Percentiles rank a stretch among this genome's conserved stretches.
Conservation (phyloP, 768 basidiomycete genomes). For the Lactarius indigo region DNA sequence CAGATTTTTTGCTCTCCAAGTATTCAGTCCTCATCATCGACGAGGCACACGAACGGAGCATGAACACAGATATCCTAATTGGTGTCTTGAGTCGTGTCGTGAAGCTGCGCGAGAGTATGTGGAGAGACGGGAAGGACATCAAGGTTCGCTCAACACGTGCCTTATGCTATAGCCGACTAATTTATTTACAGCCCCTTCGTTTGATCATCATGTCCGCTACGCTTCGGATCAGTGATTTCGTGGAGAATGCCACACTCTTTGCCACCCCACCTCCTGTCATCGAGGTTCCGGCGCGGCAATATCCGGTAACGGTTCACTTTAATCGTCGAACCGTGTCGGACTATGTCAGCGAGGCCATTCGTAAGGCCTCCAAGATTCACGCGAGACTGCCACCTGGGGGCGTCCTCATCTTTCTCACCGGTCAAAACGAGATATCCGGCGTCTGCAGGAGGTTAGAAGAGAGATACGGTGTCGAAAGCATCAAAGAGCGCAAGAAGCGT, state of each 20-base stretch:
- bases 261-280: constrained; percentile 84
- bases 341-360: constrained; percentile 87
- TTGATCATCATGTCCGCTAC: constrained; percentile 99
- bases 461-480: constrained; percentile 64
- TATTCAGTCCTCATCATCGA: constrained; percentile 97
- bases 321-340: constrained; percentile 80
- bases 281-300: constrained; percentile 83
- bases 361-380: constrained; percentile 90
- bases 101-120: constrained; percentile 83
- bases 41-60: constrained; percentile 96
- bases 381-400: constrained; percentile 89
- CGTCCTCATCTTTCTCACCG: constrained; percentile 90
- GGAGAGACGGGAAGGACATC: constrained; percentile 70
- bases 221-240: constrained; percentile 88
- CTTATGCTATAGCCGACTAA: not conserved
- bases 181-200: constrained; percentile 62
- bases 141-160: constrained; percentile 48
- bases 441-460: constrained; percentile 80
- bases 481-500: constrained; percentile 49
- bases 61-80: constrained; percentile 97
- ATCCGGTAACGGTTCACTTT: constrained; percentile 95
- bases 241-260: constrained; percentile 81
- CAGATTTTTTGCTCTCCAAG: constrained; percentile 88
- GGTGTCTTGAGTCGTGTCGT: constrained; percentile 95
- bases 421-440: constrained; percentile 90